These are phyloP conservation scores for Pseudohalonectria lignicola DNA, from an alignment of 2,329 filamentous ascomycete genomes.

Conservation along the genomic window DNA sequence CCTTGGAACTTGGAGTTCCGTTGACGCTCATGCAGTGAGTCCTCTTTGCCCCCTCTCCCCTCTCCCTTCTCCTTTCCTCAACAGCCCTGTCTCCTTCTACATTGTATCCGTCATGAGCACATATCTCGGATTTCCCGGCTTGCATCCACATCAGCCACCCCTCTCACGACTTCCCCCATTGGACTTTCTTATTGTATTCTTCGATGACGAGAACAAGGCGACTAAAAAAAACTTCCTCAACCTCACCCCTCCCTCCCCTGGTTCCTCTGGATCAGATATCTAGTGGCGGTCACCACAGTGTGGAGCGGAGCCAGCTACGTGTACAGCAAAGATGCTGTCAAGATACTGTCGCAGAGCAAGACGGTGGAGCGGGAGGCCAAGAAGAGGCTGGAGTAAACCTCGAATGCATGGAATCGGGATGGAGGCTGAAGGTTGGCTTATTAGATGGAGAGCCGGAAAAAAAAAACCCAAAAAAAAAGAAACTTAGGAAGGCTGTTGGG, in stretches of 20 bases:
- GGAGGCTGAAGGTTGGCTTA: too few species aligned
- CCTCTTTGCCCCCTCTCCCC: slow-evolving; percentile 1
- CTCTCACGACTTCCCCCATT: too few species aligned
- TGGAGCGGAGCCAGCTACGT: slow-evolving; percentile 94
- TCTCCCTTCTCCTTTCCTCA: too few species aligned
- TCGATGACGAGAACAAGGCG: too few species aligned
- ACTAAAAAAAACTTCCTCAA: not conserved
- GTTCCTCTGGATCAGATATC: too few species aligned
- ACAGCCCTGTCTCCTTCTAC: not conserved
- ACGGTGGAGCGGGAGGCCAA: too few species aligned
- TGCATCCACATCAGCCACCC: not conserved
- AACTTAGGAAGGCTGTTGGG: too few species aligned
- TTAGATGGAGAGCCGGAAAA: too few species aligned
- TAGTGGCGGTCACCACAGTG: slow-evolving; percentile 80
- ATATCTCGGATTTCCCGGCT: too few species aligned
- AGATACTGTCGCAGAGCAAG: slow-evolving; percentile 58
- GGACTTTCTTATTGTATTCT: too few species aligned
- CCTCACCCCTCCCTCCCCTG: not conserved
- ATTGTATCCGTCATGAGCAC: not conserved
- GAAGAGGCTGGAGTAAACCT: slow-evolving; percentile 2
- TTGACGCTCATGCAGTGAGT: slow-evolving; percentile 56
- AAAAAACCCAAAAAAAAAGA: too few species aligned
- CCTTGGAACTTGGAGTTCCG: slow-evolving; percentile 38
- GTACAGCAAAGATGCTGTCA: slow-evolving; percentile 83
- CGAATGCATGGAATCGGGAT: too few species aligned